Evolutionary conservation across 805 yeast genomes (phyloP).

Genomic region (Limtongia smithiae): DNA sequence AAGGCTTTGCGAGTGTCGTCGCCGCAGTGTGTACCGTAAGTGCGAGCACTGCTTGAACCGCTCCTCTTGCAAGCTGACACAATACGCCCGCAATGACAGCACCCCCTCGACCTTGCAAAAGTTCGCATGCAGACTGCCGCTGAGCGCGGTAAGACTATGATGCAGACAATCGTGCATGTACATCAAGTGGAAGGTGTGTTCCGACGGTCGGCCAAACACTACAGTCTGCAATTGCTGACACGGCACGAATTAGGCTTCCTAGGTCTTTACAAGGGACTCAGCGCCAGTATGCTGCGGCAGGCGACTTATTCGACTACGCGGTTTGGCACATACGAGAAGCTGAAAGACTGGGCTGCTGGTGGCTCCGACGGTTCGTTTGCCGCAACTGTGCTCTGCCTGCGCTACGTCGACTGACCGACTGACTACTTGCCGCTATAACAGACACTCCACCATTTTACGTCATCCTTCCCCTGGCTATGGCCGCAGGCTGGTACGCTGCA

Average conservation of each 20-base stretch:
- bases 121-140: conserved; percentile 80
- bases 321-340: conserved; percentile 77
- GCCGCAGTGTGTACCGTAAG: conserved; percentile 40
- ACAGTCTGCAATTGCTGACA: neutral
- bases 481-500: conserved; percentile 59
- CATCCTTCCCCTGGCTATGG: conserved; percentile 73
- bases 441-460: conserved; percentile 54
- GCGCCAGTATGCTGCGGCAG: conserved; percentile 79
- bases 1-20: conserved; percentile 38
- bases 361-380: conserved; percentile 21
- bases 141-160: conserved; percentile 59
- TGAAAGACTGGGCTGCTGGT: conserved; percentile 49
- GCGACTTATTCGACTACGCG: conserved; percentile 84
- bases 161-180: conserved; percentile 59
- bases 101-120: conserved; percentile 82
- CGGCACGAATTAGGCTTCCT: conserved; percentile 35
- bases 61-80: no score
- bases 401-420: no score
- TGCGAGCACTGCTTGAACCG: no score
- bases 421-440: no score
- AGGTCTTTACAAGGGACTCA: conserved; percentile 75
- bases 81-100: no score
- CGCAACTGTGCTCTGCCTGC: no score
- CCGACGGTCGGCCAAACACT: neutral
- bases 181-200: conserved; percentile 54